A percentile compares a stretch with the other conserved stretches of the same genome.
Conservation (phyloP, 176 grass and related monocot species). For the Aechmea fasciata region DNA sequence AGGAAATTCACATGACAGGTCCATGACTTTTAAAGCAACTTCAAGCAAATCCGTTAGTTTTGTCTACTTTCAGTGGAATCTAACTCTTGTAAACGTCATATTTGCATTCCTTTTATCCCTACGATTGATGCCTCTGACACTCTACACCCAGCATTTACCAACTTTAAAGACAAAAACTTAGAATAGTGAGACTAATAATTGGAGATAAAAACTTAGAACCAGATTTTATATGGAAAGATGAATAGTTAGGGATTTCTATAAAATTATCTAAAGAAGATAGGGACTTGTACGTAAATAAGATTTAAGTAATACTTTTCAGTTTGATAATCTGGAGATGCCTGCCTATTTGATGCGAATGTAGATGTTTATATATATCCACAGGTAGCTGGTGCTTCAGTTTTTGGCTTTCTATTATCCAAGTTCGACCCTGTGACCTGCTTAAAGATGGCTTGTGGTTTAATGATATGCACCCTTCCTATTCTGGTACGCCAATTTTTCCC, state of each 20-base stretch:
- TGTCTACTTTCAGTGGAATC: background rate
- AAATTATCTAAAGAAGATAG: background rate
- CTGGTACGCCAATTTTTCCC: slow-evolving; percentile 41
- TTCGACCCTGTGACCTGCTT: slow-evolving; percentile 73
- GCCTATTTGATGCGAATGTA: background rate
- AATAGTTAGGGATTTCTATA: background rate
- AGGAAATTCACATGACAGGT: background rate
- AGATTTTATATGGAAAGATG: too few species aligned
- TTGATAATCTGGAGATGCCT: background rate
- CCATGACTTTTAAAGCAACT: background rate
- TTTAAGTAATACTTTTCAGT: background rate
- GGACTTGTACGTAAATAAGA: background rate
- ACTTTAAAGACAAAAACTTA: too few species aligned
- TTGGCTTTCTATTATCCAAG: slow-evolving; percentile 82
- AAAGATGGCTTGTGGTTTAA: slow-evolving; percentile 69
- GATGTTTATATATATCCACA: slow-evolving; percentile 27
- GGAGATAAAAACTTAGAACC: too few species aligned
- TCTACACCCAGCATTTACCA: too few species aligned
- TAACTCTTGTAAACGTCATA: too few species aligned
- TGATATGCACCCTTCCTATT: slow-evolving; percentile 74
- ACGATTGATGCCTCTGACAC: too few species aligned
- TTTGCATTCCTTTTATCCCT: too few species aligned
- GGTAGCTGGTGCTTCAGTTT: slow-evolving; percentile 81
- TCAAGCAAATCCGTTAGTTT: background rate
- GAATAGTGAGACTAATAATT: too few species aligned